Evolutionary conservation across 495 filamentous ascomycete genomes (phyloP).

Genomic region (Aspergillus nanangensis): DNA sequence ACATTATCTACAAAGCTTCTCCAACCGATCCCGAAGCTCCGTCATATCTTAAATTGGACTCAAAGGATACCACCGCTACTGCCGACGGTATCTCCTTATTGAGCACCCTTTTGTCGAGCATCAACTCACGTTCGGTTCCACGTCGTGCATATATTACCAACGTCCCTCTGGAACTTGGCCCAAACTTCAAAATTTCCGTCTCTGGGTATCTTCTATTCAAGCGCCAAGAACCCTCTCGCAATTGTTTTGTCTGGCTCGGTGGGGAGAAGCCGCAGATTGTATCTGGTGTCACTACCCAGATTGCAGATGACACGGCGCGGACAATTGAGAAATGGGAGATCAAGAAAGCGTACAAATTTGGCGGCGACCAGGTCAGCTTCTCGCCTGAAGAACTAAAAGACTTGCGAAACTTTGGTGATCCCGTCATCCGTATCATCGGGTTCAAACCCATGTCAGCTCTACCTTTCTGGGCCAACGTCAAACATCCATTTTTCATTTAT

Average conservation of each 20-base stretch:
- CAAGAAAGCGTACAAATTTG: constrained; percentile 93
- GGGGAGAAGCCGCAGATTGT: constrained; percentile 81
- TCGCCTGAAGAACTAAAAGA: constrained; percentile 72
- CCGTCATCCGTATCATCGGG: constrained; percentile 83
- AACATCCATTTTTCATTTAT: constrained; percentile 88
- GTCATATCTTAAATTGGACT: constrained; percentile 43
- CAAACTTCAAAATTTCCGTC: constrained; percentile 78
- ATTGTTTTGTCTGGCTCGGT: constrained; percentile 78
- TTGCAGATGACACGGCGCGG: constrained; percentile 69
- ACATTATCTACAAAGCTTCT: constrained; percentile 69
- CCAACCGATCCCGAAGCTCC: constrained; percentile 66
- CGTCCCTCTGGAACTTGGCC: constrained; percentile 79
- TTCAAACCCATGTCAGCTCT: constrained; percentile 80
- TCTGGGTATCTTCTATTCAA: constrained; percentile 91
- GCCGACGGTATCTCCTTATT: constrained; percentile 77
- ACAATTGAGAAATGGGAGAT: constrained; percentile 77
- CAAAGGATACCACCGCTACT: constrained; percentile 44
- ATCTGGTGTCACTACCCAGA: constrained; percentile 62
- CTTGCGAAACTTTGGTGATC: constrained; percentile 73
- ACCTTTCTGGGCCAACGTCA: constrained; percentile 79
- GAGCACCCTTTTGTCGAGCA: constrained; percentile 77
- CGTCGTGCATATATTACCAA: constrained; percentile 83
- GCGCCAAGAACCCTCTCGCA: constrained; percentile 70
- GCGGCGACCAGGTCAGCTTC: constrained; percentile 84
- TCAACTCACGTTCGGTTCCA: constrained; percentile 87